These are phyloP conservation scores for Rhodotorula taiwanensis DNA, from an alignment of 768 basidiomycete species.

Conservation along the genomic window DNA sequence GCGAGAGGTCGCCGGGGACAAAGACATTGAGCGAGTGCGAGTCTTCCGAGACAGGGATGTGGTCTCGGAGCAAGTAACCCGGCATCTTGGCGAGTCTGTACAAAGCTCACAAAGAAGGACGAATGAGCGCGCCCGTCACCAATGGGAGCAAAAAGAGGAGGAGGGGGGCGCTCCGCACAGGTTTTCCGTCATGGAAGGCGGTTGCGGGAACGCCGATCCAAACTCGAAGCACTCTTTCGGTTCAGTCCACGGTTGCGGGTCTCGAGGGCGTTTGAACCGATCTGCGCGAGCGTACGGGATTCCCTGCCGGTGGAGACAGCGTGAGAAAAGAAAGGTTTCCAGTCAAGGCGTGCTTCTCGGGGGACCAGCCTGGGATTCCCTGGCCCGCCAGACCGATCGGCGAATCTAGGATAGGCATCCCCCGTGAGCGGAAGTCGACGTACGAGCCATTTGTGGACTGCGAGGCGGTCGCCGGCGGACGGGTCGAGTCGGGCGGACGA, in stretches of 20 bases:
- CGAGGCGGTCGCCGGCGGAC: not conserved
- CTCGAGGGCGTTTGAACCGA: slow-evolving; percentile 12
- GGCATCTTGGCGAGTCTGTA: slow-evolving; percentile 13
- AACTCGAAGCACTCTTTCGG: slow-evolving; percentile 21
- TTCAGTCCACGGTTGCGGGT: not conserved
- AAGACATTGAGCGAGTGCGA: slow-evolving; percentile 53
- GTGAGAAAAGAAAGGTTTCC: not conserved
- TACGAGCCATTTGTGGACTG: slow-evolving; percentile 32
- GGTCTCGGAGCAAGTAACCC: slow-evolving; percentile 13
- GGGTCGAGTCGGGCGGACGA: not conserved
- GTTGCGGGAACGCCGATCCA: slow-evolving; percentile 30
- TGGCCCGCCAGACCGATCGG: no score
- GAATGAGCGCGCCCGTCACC: no score
- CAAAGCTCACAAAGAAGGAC: no score
- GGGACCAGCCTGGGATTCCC: no score
- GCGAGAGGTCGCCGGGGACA: slow-evolving; percentile 47
- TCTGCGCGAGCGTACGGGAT: slow-evolving; percentile 28
- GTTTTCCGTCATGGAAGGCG: slow-evolving; percentile 10
- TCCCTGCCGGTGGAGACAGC: slow-evolving; percentile 3
- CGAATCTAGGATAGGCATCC: no score
- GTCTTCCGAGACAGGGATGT: slow-evolving; percentile 45
- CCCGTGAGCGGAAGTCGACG: not conserved
- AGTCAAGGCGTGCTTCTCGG: no score
- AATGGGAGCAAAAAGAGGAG: no score
- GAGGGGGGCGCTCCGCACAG: not conserved